phyloP scores from a whole-genome alignment of 1,284 basidiomycete genomes.

The Pseudozyma flocculosa region DNA sequence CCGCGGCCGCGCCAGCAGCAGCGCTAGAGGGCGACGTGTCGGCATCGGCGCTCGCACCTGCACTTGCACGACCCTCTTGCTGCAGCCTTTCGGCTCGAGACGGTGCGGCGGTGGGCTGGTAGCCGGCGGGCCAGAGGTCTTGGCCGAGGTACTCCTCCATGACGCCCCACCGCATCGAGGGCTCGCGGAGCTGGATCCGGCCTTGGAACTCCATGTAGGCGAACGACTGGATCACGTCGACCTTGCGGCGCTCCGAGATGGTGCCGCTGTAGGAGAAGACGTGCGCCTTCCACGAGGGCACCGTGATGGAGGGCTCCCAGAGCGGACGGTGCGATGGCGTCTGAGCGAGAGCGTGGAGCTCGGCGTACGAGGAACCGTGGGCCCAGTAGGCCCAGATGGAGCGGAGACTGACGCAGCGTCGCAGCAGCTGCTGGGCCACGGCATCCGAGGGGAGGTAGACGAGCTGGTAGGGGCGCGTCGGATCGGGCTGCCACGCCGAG shows the following conservation, averaged over 20 bases:
- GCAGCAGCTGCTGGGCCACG: constrained; percentile 72
- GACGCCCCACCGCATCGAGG: constrained; percentile 75
- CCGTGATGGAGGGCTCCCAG: constrained; percentile 19
- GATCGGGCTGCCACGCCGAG: constrained; percentile 18
- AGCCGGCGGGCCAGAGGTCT: constrained; percentile 26
- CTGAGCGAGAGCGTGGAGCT: constrained; percentile 45
- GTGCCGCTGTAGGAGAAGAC: constrained; percentile 47
- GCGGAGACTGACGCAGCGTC: constrained; percentile 81
- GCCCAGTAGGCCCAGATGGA: constrained; percentile 61
- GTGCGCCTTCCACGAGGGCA: constrained; percentile 46
- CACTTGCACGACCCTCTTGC: too few species aligned
- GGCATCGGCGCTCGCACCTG: too few species aligned
- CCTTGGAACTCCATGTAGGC: constrained; percentile 81
- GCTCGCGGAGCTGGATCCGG: constrained; percentile 77
- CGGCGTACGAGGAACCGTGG: constrained; percentile 38
- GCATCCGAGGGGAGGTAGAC: constrained; percentile 59
- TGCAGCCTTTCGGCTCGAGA: not conserved
- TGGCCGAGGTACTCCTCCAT: constrained; percentile 79
- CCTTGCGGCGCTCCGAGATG: constrained; percentile 30
- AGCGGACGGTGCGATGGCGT: constrained; percentile 7
- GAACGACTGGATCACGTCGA: constrained; percentile 74
- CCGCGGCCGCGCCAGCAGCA: too few species aligned
- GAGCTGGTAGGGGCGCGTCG: constrained; percentile 39
- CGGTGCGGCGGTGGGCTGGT: constrained; percentile 13
- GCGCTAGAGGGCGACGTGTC: too few species aligned